phyloP scores from a whole-genome alignment of 768 basidiomycete species.

The Gymnopilus dilepis region DNA sequence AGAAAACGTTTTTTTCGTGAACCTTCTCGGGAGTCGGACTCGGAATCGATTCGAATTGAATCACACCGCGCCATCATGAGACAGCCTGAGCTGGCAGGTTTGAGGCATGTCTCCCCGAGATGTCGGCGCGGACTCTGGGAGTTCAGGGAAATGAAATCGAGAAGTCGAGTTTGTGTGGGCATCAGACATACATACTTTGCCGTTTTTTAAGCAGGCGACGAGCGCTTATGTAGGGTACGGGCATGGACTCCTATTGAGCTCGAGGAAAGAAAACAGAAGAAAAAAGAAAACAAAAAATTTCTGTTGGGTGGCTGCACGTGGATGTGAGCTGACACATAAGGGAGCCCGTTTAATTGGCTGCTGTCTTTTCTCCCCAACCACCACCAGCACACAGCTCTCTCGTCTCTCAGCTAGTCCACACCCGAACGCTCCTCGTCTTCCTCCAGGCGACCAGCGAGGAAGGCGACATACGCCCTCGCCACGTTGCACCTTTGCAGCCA shows the following conservation, averaged over 20 bases:
- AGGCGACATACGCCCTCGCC: constrained; percentile 32
- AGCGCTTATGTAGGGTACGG: constrained; percentile 3
- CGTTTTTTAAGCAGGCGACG: background rate
- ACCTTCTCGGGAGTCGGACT: constrained; percentile 10
- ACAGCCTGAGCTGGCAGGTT: constrained; percentile 2
- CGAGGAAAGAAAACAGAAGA: background rate
- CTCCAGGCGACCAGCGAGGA: constrained; percentile 33
- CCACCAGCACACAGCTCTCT: constrained; percentile 28
- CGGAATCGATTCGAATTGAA: no score
- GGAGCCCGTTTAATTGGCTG: constrained; percentile 17
- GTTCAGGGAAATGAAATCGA: constrained; percentile 1
- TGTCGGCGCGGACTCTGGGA: background rate
- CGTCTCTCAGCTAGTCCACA: background rate
- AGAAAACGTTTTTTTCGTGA: background rate
- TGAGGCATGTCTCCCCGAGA: constrained; percentile 1
- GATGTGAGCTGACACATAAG: constrained; percentile 29
- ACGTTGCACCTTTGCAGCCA: constrained; percentile 13
- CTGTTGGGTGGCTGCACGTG: constrained; percentile 19
- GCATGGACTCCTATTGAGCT: background rate
- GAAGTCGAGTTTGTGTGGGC: background rate
- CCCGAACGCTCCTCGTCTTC: constrained; percentile 26
- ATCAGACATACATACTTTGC: constrained; percentile 5
- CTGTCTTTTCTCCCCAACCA: constrained; percentile 30
- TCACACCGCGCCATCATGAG: no score
- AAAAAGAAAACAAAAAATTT: constrained; percentile 6